Base-by-base conservation (phyloP, 78 protist genomes). In the Dictyostelium citrinum region DNA sequence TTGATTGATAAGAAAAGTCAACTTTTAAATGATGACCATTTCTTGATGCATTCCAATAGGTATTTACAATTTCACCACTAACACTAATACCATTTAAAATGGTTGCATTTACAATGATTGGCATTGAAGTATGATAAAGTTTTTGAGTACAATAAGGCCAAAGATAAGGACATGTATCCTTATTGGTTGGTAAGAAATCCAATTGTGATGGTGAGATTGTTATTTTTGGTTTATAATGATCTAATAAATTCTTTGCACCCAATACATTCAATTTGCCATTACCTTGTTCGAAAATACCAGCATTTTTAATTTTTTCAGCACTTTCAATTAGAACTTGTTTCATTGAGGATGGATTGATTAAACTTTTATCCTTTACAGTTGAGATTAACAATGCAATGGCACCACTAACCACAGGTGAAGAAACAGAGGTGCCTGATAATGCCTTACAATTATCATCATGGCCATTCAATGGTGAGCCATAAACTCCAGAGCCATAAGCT, bases 91-190 rank as follows among this genome's bases (percentile, higher is more conserved):
- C 91, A 91, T 97, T 98, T 27, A 96, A 67, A 3, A 98, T 29
- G 46, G 99, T 98, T 16, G 98, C 49, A 67, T 98, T 98, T 39
- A 95, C 93, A 2, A 93, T 64, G 4, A 91, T 51, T 16, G 99
- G 99, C 83, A 82, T 1, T 14, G 79, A 86, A n/a, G 95, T 33
- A 60, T 91, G 60, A 29, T 84, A 88, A 20, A 98, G 55, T 20
- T 98, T 98, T 72, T 97, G 98, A 27, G 96, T 22, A 77, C 99
- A 98, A 84, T 91, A 98, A 17, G 99, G 99, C 99, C 99, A 98
- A 22, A 91, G 31, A 80, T 90, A 95, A 0, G 97, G 98, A 58
- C 99, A 98, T 10, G 39, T 35, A 33, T 70, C 35, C 10, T 8
- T 14, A 4, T 20, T 33, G 2, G 43, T 70, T 33, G 77, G 77